Base-by-base conservation (phyloP, 1,139 yeast species). In the Sugiyamaella castrensis region DNA sequence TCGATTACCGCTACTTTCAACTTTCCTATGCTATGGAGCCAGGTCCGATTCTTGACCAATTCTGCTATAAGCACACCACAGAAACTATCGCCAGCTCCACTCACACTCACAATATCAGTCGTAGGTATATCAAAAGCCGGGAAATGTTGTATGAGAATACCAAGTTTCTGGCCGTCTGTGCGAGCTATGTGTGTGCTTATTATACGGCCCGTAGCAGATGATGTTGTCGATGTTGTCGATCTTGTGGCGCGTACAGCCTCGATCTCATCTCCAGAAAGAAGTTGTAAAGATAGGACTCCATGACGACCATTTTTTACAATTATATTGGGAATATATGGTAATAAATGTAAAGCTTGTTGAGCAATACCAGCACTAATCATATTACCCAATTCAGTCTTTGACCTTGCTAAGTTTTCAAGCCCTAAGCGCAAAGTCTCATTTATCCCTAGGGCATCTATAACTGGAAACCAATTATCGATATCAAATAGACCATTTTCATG, bases 261-360 rank as follows among this genome's bases (percentile, higher is more conserved):
- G 4, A 49, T 38, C 28, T 51, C 33, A 5, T 61, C 58, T 32
- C 59, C 61, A 53, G 62, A 58, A 11, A 68, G 52, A 11, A 76
- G 61, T 61, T 74, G 67, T 70, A 86, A 64, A 8, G 75, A 53
- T 5, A 83, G 46, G 0, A 86, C 76, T 0, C 96, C 96, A 35
- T 77, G 67, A 1, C 73, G 59, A 0, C 96, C 96, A 43, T 81
- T 74, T 60, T 87, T 88, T 12, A 88, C 71, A 29, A 84, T 58
- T 4, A 87, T 68, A 54, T 76, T 78, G n/a, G 87, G 89, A 40
- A 84, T 71, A 58, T 73, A 87, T 0, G 96, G 96, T 13, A 87
- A 68, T 8, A 87, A 57, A 56, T 82, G 84, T 57, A 85, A 76
- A 1, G 85, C 79, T 60, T 83, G 85, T 62, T 86, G 94, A 13